Evolutionary conservation across 2,329 filamentous ascomycete species (phyloP), one percentile per base, ranked within the genome.

Genomic region (Colletotrichum graminicola): DNA sequence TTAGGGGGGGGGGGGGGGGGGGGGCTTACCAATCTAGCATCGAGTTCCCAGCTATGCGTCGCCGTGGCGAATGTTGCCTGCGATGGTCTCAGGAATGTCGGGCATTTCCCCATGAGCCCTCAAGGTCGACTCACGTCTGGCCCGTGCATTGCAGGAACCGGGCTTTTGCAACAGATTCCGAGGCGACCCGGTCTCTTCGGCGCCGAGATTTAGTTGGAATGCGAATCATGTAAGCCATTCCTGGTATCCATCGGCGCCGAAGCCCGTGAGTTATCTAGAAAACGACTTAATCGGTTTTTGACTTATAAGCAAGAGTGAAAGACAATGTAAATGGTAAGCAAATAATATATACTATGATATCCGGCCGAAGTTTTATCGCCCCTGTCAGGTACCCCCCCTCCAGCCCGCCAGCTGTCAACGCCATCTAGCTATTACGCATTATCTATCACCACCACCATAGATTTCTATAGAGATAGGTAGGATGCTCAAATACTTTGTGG

Each of bases 81-180:
- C 39, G 29, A 41, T 47, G 47, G 65, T 72, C 52, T 64, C 69
- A 72, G 66, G 59, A 72, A 69, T 68, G 68, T 71, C 18, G 65
- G 54, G 68, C 65, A 68, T 64, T 51, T 16, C 23, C 23, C 26
- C 36, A 34, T 12, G 29, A 45, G 23, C 34, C 21, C 21, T 47
- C 3, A 16, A n/a, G 36, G 5, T 8, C 54, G 29, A 34, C 55
- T 16, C 1, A 52, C 2, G n/a, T 47, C 26, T n/a, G 52, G 60
- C 69, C 60, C 39, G 52, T 68, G 69, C 69, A 29, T 63, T 3
- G 3, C 26, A 29, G 23, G 11, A 6, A 4, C 5, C 12, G 21
- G 5, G 29, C 18, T 34, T 32, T 14, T 12, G 29, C 47, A 59
- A 68, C 39, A 43, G 34, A 18, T 32, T 47, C 60, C 34, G 60